phyloP scores from a whole-genome alignment of 2,329 filamentous ascomycete species.

The Hypomyces perniciosus region DNA sequence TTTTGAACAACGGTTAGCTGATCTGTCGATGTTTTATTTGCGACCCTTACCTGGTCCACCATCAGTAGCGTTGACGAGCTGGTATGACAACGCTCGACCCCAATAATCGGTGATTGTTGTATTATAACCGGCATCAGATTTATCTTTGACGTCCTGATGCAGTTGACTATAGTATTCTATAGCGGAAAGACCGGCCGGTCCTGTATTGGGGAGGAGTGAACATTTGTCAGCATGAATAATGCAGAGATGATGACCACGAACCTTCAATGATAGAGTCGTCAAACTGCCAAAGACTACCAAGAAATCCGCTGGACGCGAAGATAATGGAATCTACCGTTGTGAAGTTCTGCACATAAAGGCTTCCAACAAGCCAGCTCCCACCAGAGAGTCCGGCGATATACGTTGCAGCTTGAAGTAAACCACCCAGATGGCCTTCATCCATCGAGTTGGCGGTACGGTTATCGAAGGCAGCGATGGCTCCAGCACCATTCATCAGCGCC shows the following conservation, averaged over 20 bases:
- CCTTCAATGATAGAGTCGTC: slow-evolving; percentile 32
- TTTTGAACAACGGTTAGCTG: slow-evolving; percentile 1
- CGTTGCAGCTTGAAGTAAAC: slow-evolving; percentile 67
- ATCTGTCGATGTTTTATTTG: neutral
- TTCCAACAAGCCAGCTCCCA: slow-evolving; percentile 70
- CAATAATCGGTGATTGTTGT: slow-evolving; percentile 75
- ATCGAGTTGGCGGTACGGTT: slow-evolving; percentile 57
- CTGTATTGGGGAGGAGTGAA: slow-evolving; percentile 27
- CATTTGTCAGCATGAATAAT: neutral
- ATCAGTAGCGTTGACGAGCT: slow-evolving; percentile 65
- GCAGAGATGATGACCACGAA: slow-evolving; percentile 3
- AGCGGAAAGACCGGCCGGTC: slow-evolving; percentile 20
- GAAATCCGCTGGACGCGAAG: slow-evolving; percentile 21
- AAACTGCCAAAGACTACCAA: slow-evolving; percentile 31
- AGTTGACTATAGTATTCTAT: slow-evolving; percentile 56
- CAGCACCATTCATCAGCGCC: slow-evolving; percentile 70
- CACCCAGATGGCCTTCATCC: slow-evolving; percentile 47
- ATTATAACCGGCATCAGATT: slow-evolving; percentile 49
- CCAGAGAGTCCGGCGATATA: slow-evolving; percentile 71
- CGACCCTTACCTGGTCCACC: slow-evolving; percentile 50
- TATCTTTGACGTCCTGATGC: slow-evolving; percentile 50
- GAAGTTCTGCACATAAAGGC: slow-evolving; percentile 70
- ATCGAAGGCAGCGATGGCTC: slow-evolving; percentile 68
- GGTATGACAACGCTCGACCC: slow-evolving; percentile 70
- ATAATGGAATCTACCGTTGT: slow-evolving; percentile 49